Evolutionary conservation across 306 rosid genomes (phyloP).

Genomic region (Chamaecrista fasciculata): DNA sequence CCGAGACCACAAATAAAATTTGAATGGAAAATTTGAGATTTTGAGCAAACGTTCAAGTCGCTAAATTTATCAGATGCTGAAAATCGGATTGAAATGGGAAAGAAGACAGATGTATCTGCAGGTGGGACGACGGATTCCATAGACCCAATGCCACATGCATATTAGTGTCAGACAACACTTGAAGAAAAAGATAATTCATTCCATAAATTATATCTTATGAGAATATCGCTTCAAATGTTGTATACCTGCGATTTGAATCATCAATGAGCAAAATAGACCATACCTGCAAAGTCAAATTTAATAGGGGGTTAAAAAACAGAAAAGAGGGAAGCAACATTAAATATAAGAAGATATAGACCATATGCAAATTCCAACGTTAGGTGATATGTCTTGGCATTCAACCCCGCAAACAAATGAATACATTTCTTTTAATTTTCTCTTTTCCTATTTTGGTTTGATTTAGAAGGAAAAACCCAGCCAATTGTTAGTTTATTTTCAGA

Average conservation of each 20-base stretch:
- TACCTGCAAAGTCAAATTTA: constrained; percentile 53
- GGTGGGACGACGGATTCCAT: constrained; percentile 92
- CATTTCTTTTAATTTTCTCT: not conserved
- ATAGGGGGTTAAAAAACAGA: not conserved
- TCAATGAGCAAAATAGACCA: constrained; percentile 88
- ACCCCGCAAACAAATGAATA: not conserved
- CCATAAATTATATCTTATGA: constrained; percentile 1
- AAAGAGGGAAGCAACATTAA: not conserved
- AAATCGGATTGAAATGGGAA: constrained; percentile 82
- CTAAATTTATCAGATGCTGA: constrained; percentile 76
- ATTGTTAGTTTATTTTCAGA: too few relatives aligned
- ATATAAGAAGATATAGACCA: constrained; percentile 2
- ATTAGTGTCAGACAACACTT: constrained; percentile 27
- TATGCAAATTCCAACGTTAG: not conserved
- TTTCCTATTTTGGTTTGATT: not conserved
- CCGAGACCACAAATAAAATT: not conserved
- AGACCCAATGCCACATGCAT: constrained; percentile 70
- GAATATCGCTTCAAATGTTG: not conserved
- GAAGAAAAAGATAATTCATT: not conserved
- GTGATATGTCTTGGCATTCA: not conserved
- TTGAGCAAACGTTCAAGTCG: constrained; percentile 69
- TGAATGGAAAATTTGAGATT: not conserved
- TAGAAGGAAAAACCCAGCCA: not conserved
- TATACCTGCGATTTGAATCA: constrained; percentile 86
- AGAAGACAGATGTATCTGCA: constrained; percentile 78